These are phyloP conservation scores for Ceratobasidium sp. DNA, from an alignment of 1,284 basidiomycete genomes.

Conservation along the genomic window DNA sequence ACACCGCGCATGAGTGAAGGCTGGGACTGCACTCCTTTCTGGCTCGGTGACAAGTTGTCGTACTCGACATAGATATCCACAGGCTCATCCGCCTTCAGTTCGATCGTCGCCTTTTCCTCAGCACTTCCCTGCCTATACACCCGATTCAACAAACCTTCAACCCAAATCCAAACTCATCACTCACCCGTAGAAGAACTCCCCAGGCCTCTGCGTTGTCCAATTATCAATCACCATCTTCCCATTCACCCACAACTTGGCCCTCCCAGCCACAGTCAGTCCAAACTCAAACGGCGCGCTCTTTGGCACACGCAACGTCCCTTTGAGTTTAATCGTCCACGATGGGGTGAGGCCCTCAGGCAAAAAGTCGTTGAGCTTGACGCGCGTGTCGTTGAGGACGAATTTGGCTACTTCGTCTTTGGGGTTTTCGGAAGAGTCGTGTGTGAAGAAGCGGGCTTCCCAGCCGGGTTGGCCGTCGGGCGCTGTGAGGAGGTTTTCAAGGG, in stretches of 20 bases:
- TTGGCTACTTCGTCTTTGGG: conserved; percentile 58
- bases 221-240: conserved; percentile 72
- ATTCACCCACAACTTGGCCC: conserved; percentile 72
- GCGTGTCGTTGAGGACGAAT: conserved; percentile 68
- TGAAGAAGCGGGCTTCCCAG: conserved; percentile 71
- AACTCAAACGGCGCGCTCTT: conserved; percentile 57
- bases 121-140: conserved; percentile 65
- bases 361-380: conserved; percentile 74
- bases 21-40: conserved; percentile 55
- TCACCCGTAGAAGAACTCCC: conserved; percentile 74
- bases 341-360: conserved; percentile 62
- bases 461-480: conserved; percentile 64
- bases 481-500: conserved; percentile 65
- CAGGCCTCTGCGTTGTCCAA: conserved; percentile 72
- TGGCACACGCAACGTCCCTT: conserved; percentile 59
- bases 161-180: conserved; percentile 46
- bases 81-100: conserved; percentile 59
- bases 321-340: conserved; percentile 64
- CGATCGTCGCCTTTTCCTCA: conserved; percentile 66
- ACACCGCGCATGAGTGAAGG: conserved; percentile 74
- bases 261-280: conserved; percentile 45
- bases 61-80: conserved; percentile 69
- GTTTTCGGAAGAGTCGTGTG: conserved; percentile 61
- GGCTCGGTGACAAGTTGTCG: conserved; percentile 63
- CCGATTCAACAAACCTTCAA: neutral